Base-by-base conservation (phyloP, 2,329 filamentous ascomycete species). In the Botrytis hyacinthi region DNA sequence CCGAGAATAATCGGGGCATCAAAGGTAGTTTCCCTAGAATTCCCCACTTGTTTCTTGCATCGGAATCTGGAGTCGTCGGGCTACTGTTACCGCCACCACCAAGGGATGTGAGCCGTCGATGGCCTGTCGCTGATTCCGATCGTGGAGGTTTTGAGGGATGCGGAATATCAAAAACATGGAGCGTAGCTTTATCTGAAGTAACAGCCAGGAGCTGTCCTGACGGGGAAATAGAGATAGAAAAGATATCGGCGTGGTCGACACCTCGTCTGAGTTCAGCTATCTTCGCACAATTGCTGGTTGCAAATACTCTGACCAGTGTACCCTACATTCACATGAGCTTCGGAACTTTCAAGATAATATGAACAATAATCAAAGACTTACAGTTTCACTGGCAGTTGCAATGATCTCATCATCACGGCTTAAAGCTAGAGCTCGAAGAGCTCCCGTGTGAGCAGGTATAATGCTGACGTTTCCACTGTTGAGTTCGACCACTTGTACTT, bases 181-280 rank as follows among this genome's bases (percentile, higher is more conserved):
- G 86, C 0, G 95, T 99, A 9, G 93, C 95, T 83, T 98, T 99
- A 85, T 99, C 96, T 1, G 95, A 98, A 1, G 95, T 98, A 75
- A 94, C 95, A 40, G 96, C 96, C 18, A 98, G 87, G 80, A 94
- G 88, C 61, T 87, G 89, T 70, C 92, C 93, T 0, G 91, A 91
- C 0, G 95, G 95, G 32, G 93, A 97, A 81, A 99, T 96, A 18
- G 92, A 91, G 18, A 99, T 86, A 2, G 93, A 95, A 83, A 93
- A 97, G 77, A 98, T 92, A 71, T 90, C 90, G 26, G 96, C 95
- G 51, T 90, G 92, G 79, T 99, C 96, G 66, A 97, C 91, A 60
- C 96, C 96, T 48, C 96, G 90, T 61, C 96, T 91, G 67, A 98
- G 87, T 83, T 99, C 96, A 57, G 90, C 91, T 57, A 98, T 84